phyloP scores from a whole-genome alignment of 2,329 filamentous ascomycete genomes.

The Sphaerulina populicola region DNA sequence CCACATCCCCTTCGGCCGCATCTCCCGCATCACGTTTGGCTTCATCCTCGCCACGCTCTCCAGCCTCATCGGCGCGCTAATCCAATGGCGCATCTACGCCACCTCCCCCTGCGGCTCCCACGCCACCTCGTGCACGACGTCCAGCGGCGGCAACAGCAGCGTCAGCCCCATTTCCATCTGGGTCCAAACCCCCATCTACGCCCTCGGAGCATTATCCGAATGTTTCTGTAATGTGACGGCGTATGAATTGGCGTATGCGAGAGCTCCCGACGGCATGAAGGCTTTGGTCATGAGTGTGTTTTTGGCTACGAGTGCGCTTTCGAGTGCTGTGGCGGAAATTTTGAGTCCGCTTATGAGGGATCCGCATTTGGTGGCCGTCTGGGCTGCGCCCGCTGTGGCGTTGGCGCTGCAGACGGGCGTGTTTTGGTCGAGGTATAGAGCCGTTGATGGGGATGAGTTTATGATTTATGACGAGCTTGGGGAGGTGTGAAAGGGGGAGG shows the following conservation, averaged over 20 bases:
- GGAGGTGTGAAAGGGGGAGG: no score
- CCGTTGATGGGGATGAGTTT: constrained; percentile 32
- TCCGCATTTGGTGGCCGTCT: constrained; percentile 40
- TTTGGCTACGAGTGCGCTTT: constrained; percentile 36
- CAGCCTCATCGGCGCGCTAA: constrained; percentile 45
- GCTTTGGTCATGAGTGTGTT: constrained; percentile 33
- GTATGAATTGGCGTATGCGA: constrained; percentile 41
- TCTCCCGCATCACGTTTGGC: constrained; percentile 45
- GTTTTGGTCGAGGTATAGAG: constrained; percentile 42
- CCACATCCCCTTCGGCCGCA: constrained; percentile 38
- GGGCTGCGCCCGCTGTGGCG: constrained; percentile 33
- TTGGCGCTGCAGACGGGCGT: constrained; percentile 42
- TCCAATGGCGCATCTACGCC: constrained; percentile 48
- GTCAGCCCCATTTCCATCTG: constrained; percentile 19
- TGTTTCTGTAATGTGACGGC: constrained; percentile 37
- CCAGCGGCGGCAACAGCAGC: no score
- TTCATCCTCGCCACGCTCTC: constrained; percentile 46
- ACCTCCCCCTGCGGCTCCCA: constrained; percentile 42
- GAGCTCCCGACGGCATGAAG: constrained; percentile 38
- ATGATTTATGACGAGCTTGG: neutral
- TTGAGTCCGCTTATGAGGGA: constrained; percentile 40
- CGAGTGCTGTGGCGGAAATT: constrained; percentile 37
- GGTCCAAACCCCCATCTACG: constrained; percentile 28
- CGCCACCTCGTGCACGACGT: constrained; percentile 19
- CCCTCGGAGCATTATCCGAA: constrained; percentile 36